phyloP scores from a whole-genome alignment of 2,329 filamentous ascomycete species.

The Daldinia sp. region DNA sequence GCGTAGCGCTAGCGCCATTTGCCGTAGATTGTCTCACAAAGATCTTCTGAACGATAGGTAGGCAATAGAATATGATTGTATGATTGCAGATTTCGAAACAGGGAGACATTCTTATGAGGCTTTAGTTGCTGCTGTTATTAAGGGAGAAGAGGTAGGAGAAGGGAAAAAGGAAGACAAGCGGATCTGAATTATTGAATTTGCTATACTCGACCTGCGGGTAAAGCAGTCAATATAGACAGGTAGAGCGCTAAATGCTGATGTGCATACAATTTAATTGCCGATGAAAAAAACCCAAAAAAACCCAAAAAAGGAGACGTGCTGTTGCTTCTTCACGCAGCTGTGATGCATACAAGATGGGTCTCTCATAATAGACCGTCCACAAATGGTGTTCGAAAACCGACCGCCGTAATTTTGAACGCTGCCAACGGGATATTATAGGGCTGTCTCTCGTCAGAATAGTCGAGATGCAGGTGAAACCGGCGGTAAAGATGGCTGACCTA shows the following conservation, averaged over 20 bases:
- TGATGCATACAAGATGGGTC: constrained; percentile 16
- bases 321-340: constrained; percentile 19
- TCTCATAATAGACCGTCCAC: neutral
- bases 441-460: neutral
- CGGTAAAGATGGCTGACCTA: neutral
- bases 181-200: constrained; percentile 12
- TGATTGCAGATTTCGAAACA: neutral
- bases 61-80: too few relatives aligned
- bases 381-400: neutral
- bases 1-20: constrained; percentile 9
- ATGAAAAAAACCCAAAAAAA: neutral
- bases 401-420: neutral
- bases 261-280: constrained; percentile 15
- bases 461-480: neutral
- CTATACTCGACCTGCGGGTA: constrained; percentile 22
- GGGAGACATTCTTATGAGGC: neutral
- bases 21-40: constrained; percentile 15
- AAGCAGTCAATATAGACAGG: constrained; percentile 17
- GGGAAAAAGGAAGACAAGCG: neutral
- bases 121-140: neutral
- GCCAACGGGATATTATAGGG: neutral
- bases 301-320: constrained; percentile 10
- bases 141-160: neutral
- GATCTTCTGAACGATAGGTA: constrained; percentile 3
- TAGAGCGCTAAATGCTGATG: constrained; percentile 28